phyloP scores from a whole-genome alignment of 2,329 filamentous ascomycete genomes.

The Dothideomycetes sp. region DNA sequence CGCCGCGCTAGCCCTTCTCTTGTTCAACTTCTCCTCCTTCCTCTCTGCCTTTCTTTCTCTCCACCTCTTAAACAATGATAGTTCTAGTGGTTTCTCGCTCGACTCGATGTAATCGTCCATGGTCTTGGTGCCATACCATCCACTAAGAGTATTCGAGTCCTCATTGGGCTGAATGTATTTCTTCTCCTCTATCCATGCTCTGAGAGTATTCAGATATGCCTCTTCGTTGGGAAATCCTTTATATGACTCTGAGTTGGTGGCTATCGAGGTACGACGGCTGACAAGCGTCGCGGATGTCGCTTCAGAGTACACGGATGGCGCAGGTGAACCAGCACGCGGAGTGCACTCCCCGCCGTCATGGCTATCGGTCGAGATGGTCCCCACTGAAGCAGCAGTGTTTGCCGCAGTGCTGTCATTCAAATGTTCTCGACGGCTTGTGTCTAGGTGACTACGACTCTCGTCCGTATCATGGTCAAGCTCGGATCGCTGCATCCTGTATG shows the following conservation, averaged over 20 bases:
- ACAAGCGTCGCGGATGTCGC: background rate
- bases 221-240: conserved; percentile 18
- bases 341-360: background rate
- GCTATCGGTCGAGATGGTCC: too few species aligned
- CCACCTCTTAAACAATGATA: background rate
- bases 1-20: too few species aligned
- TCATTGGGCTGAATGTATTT: conserved; percentile 15
- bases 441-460: too few species aligned
- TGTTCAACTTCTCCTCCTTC: background rate
- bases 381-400: too few species aligned
- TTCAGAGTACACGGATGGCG: background rate
- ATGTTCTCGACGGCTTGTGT: too few species aligned
- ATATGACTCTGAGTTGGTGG: conserved; percentile 8
- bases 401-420: too few species aligned
- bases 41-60: background rate
- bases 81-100: conserved; percentile 5
- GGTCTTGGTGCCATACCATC: conserved; percentile 19
- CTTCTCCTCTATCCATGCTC: conserved; percentile 20
- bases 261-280: background rate
- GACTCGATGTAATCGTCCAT: conserved; percentile 16
- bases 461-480: too few species aligned
- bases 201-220: conserved; percentile 17
- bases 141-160: conserved; percentile 11
- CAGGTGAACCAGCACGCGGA: background rate
- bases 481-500: too few species aligned